Percentiles rank a stretch among this genome's conserved stretches.
Conservation (phyloP, 257 asterid genomes). For the Gentiana straminea region DNA sequence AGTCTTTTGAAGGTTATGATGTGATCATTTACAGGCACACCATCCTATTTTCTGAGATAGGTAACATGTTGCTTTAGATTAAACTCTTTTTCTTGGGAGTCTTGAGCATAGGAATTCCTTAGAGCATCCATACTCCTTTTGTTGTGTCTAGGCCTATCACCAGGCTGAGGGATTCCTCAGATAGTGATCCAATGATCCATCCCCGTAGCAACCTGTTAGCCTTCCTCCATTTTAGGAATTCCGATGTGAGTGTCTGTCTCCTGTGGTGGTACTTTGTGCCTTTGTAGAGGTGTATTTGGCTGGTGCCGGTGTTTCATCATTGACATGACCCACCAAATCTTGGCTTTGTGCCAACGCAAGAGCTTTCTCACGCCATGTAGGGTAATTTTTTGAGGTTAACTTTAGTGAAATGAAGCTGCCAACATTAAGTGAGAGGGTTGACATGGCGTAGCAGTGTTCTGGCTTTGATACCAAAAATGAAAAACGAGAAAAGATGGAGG, state of each 20-base stretch:
- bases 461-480: no score
- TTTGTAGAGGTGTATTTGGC: not conserved
- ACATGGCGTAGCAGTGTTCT: not conserved
- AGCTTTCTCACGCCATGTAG: not conserved
- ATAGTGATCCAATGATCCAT: not conserved
- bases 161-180: not conserved
- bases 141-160: not conserved
- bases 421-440: not conserved
- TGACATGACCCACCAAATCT: not conserved
- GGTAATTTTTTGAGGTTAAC: not conserved
- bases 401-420: not conserved
- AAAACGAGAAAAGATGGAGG: no score
- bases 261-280: not conserved
- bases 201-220: not conserved
- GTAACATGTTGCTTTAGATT: not conserved
- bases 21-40: not conserved
- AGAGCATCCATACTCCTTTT: not conserved
- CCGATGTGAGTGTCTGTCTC: no score
- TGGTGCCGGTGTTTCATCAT: not conserved
- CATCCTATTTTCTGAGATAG: not conserved
- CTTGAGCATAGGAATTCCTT: not conserved
- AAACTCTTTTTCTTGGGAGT: not conserved
- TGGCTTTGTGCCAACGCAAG: not conserved
- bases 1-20: not conserved
- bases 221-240: not conserved